A percentile compares a stretch with the other conserved stretches of the same genome.
phyloP scores from a whole-genome alignment of 441 rosid genomes.

The Brassica balearica region DNA sequence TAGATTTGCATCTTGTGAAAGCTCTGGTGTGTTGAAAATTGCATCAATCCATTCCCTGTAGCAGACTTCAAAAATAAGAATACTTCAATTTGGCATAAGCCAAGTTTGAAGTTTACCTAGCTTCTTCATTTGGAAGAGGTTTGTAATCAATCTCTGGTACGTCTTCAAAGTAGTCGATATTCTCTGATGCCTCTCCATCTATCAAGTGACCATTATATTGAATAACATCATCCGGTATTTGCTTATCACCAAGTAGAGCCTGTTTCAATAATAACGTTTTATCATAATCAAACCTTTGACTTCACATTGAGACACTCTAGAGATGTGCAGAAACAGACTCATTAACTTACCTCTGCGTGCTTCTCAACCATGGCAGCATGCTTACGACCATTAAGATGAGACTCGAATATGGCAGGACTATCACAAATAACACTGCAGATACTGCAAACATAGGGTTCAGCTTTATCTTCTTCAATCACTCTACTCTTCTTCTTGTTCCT shows the following conservation, averaged over 20 bases:
- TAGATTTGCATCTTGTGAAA: conserved; percentile 46
- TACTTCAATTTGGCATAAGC: neutral
- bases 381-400: conserved; percentile 24
- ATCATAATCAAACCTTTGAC: conserved; percentile 51
- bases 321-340: conserved; percentile 12
- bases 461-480: conserved; percentile 18
- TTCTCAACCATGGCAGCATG: conserved; percentile 19
- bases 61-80: conserved; percentile 13
- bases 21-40: conserved; percentile 45
- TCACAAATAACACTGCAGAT: conserved; percentile 21
- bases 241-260: no score
- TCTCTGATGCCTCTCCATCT: no score
- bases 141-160: no score
- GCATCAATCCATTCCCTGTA: conserved; percentile 49
- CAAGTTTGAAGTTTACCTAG: conserved; percentile 46
- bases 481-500: conserved; percentile 7
- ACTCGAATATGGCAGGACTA: conserved; percentile 10
- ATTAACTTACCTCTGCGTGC: neutral
- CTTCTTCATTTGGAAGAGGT: conserved; percentile 21
- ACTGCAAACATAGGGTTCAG: conserved; percentile 24
- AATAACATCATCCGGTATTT: no score
- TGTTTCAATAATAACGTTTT: conserved; percentile 51
- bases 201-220: no score
- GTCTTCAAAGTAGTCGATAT: no score
- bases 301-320: conserved; percentile 71